phyloP scores from a whole-genome alignment of 306 rosid species.

The Sesbania bispinosa region DNA sequence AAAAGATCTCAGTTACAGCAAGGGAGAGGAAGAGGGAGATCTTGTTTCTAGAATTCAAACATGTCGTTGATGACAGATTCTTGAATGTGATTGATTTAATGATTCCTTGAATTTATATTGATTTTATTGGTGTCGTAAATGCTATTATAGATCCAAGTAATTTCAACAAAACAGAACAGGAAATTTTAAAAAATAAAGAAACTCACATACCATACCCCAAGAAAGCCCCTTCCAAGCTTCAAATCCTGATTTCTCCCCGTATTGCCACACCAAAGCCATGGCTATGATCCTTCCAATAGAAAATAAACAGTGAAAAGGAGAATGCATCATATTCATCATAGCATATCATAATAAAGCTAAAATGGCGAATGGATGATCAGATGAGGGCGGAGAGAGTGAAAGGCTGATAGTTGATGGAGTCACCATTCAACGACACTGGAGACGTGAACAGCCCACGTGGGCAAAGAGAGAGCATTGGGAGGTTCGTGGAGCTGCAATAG shows the following conservation, averaged over 20 bases:
- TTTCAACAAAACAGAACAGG: too few species aligned
- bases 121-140: too few species aligned
- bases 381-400: not conserved
- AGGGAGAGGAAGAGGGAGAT: too few species aligned
- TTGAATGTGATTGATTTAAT: too few species aligned
- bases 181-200: constrained; percentile 3
- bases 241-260: constrained; percentile 73
- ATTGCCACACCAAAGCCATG: constrained; percentile 95
- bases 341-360: too few species aligned
- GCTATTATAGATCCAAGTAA: too few species aligned
- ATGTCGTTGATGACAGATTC: too few species aligned
- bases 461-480: constrained; percentile 84
- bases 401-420: not conserved
- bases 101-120: too few species aligned
- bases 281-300: constrained; percentile 65
- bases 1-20: too few species aligned
- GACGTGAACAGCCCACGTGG: constrained; percentile 93
- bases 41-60: too few species aligned
- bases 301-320: not conserved
- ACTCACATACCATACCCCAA: constrained; percentile 97
- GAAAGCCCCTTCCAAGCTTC: constrained; percentile 93
- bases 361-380: not conserved
- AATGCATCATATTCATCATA: too few species aligned
- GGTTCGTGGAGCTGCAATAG: constrained; percentile 69
- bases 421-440: constrained; percentile 92